Evolutionary conservation across 148 eudicot genomes (phyloP), one percentile per base, ranked within the genome.

Genomic region (Camellia granthamiana): DNA sequence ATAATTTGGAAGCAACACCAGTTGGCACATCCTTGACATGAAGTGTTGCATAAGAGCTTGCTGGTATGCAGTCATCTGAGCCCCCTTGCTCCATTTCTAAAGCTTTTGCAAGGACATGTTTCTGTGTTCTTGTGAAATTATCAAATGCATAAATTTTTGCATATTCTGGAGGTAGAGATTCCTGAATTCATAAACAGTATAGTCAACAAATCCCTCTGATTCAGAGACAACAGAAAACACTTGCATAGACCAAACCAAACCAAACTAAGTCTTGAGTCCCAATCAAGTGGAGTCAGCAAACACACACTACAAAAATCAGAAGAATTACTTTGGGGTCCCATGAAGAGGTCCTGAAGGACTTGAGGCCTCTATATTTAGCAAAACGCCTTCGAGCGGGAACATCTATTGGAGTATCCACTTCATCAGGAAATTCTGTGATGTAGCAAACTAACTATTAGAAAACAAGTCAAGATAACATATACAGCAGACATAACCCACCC

Each of bases 271-370:
- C 38, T 30, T 30, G 38, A 30, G 38, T 30, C 38, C 38, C 38
- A 30, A 30, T 30, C 38, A 30, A 30, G 38, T 30, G 38, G 38
- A 30, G 38, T 30, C 38, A 30, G 38, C 38, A 30, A 30, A 30
- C 38, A 30, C 16, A 21, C 60, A 69, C 46, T 13, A 12, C 21
- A 69, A 46, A 59, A 54, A 70, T 16, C 51, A 56, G 30, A 83
- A 54, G 59, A 81, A 81, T 83, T 84, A 96, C 99, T 86, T 93
- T 92, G 14, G 98, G 97, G 84, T 96, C 99, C 99, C 99, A 96
- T 58, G 97, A 81, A 41, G 99, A 96, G 41, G 99, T 96, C 81
- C 97, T 91, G 76, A 93, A 96, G 74, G 99, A 96, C 89, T 93
- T 96, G 41, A 96, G 87, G 59, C 98, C 98, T 89, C 99, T 88